Base-by-base conservation (phyloP, 768 basidiomycete species). In the Rhizopogon vulgaris region DNA sequence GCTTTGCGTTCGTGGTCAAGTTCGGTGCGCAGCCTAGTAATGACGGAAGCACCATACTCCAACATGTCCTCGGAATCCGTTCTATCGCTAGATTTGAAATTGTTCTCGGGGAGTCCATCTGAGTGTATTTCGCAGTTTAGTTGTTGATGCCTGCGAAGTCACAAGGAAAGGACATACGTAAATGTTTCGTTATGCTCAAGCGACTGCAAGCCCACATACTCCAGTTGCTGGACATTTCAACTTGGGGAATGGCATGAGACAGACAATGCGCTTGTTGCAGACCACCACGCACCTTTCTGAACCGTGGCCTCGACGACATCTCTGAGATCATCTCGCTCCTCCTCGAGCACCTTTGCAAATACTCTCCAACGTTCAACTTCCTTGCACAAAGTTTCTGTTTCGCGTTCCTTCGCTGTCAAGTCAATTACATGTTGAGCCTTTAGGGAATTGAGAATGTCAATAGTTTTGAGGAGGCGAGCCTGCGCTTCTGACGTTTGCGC, bases 221-320 rank as follows among this genome's bases (percentile, higher is more conserved):
- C 57, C 71, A 73, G 51, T 77, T 73, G 38, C 74, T 73, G 38
- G 65, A 71, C 28, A 66, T 59, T 59, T 80, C 74, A 30, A 81
- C 80, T 78, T 52, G 42, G 30, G 53, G 37, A 49, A 37, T 45
- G n/a, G 38, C 45, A 51, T 34, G 17, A 49, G 54, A 41, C 24
- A 28, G 8, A 38, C 28, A 11, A 34, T 34, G 8, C 1, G 6
- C 32, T 8, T 14, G 10, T 6, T 15, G 4, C 18, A 34, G 10
- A 4, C 27, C 32, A 15, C 24, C 17, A 68, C 78, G 38, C 57
- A 84, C 84, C 78, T 79, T 80, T 82, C 63, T 81, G 72, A n/a
- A 81, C 72, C 38, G 85, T 60, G 47, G 73, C 63, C 45, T 72
- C 57, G 1, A 85, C 78, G 6, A 75, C 78, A 39, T 80, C 78